Evolutionary conservation across 345 rosid genomes (phyloP), one percentile per base, ranked within the genome.

Genomic region (Citrus maxima): DNA sequence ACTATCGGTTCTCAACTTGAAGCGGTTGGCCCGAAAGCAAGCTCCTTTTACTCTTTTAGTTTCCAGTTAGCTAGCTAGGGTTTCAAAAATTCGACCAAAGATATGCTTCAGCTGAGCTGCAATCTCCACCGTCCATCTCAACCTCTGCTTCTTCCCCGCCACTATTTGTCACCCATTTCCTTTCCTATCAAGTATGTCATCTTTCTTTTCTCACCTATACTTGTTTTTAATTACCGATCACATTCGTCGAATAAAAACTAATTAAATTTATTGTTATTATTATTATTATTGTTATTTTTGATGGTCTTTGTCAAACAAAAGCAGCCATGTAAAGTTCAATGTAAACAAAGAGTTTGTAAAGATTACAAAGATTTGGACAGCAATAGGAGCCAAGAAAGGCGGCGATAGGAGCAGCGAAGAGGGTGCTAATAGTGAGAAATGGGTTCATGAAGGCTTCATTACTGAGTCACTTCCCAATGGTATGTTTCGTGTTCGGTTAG

Each of bases 401-500:
- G 56, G 73, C 1, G 62, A 71, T 55, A 79, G 72, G 88, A 85
- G 72, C 84, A n/a, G 63, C 34, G 63, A 65, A 49, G 78, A 65
- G 61, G 71, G 78, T 10, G 6, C 32, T 1, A 75, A 46, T 61
- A 35, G 32, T 27, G 78, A 89, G 80, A 89, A 89, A 65, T 89
- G 86, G 86, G 86, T 87, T 32, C 80, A 89, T 13, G 93, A 89
- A 82, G 93, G 93, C 34, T 83, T 82, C 18, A 76, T 89, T 71
- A 85, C 85, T 0, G 93, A 89, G 72, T 89, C 91, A 19, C 88
- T 89, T 2, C 86, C 93, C 34, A 89, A 89, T 61, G 93, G 95
- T 49, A 88, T 88, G 93, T 89, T 88, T 66, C 73, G 89, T 64
- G 86, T 89, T 19, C 78, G 68, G 19, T 74, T 89, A 70, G 93